Base-by-base conservation (phyloP, 108 stramenopile species). In the Nitzschia sp. region DNA sequence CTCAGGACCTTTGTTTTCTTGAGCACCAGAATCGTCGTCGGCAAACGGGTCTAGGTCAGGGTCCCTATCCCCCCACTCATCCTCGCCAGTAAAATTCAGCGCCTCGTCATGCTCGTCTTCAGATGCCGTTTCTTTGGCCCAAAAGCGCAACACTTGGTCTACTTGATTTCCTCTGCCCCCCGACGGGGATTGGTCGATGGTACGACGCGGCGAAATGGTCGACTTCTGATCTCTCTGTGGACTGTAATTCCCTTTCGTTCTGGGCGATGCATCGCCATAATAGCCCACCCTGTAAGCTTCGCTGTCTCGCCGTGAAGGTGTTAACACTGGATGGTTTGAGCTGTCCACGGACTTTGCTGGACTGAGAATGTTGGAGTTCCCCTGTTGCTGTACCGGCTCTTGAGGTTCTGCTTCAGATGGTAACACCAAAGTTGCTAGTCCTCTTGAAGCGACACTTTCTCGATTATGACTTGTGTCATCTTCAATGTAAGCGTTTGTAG, bases 101-200 rank as follows among this genome's bases (percentile, higher is more conserved):
- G 58, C 69, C 38, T 71, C 69, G 22, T 71, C 69, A 6, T 34
- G 48, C 46, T 71, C 69, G 3, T 71, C 69, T 8, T 71, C 22
- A 13, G 69, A 71, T 41, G 60, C 52, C 25, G 69, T 59, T 26
- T 23, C 32, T 19, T 48, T 28, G 9, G 58, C 59, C 69, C 69
- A 71, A 27, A 62, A 47, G 30, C 53, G 30, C 2, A 71, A 41
- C 9, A 41, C 38, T 41, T 41, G 38, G 13, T 6, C 38, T 9
- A 41, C 38, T 9, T 13, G 38, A 6, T 41, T 13, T 6, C 9
- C 6, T 41, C 9, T 9, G 9, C 13, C 9, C 38, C 13, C 9
- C 38, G 6, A 13, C 9, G 38, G 13, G 38, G 6, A 13, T 41
- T 41, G 38, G 13, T 13, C 13, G 6, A 13, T 6, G 9, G 6